Base-by-base conservation (phyloP, 2,329 filamentous ascomycete genomes). In the Nakataea oryzae region DNA sequence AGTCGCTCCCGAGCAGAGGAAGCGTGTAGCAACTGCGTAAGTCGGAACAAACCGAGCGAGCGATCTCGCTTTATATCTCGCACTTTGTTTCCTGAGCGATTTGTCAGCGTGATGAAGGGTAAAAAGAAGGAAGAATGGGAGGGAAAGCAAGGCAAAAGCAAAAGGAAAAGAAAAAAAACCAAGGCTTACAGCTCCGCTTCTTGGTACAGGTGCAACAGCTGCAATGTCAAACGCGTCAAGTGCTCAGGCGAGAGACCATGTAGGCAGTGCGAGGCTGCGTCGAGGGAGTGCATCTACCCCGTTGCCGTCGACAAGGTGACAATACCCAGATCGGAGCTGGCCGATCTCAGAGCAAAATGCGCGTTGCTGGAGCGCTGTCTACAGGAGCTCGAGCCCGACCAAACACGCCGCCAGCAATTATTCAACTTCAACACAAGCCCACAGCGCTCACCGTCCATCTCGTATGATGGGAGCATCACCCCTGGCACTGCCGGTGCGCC, bases 221-320 rank as follows among this genome's bases (percentile, higher is more conserved):
- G 80, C 71, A 82, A 82, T 70, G 68, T 81, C 57, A 76, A 79
- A 57, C 76, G 80, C 63, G 78, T 81, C 68, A 81, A 79, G 66
- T 82, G 80, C 69, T 81, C 78, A 14, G 80, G 80, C 57, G 74
- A 79, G 4, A 70, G 67, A n/a, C 80, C 80, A 0, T 82, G 80
- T 67, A 67, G 69, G 54, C 77, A 80, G 65, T 82, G 80, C 66
- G 66, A 68, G 28, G 72, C 71, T 47, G 70, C 75, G 32, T 73
- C 75, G 34, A 73, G 80, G 62, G 74, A 78, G 12, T 82, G 80
- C 68, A 65, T 76, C 59, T 82, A 82, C 66, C 80, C 80, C 24
- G 68, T 69, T n/a, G 64, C 71, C 5, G 67, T 77, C 50, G 76
- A 79, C 65, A 79, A 79, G 64, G 70, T 81, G 24, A 73, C 73